A percentile compares a stretch with the other conserved stretches of the same genome.
phyloP scores from a whole-genome alignment of 768 basidiomycete species.

The Mycena latifolia region DNA sequence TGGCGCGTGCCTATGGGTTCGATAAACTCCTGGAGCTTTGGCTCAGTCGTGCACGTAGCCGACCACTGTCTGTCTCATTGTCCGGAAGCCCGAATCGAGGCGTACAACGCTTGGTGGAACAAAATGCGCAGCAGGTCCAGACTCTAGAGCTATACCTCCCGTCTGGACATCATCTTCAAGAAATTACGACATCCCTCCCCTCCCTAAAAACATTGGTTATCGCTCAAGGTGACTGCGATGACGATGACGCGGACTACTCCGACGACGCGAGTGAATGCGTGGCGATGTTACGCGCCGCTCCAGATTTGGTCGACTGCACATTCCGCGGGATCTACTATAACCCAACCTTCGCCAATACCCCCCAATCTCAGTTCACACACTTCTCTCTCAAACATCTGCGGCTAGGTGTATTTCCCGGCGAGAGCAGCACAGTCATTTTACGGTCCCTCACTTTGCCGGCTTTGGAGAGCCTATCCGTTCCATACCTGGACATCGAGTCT shows the following conservation, averaged over 20 bases:
- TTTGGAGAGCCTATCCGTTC: conserved; percentile 4
- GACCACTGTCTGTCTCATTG: background rate
- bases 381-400: background rate
- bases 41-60: background rate
- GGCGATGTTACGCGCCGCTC: background rate
- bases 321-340: background rate
- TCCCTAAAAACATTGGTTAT: conserved; percentile 5
- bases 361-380: background rate
- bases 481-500: background rate
- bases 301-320: background rate
- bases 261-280: background rate
- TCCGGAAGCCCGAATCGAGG: too few species aligned
- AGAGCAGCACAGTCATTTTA: background rate
- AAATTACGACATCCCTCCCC: background rate
- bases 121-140: background rate
- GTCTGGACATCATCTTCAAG: background rate
- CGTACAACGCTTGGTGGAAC: too few species aligned
- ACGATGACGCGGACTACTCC: background rate
- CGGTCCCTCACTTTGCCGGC: background rate
- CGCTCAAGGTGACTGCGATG: background rate
- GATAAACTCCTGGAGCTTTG: background rate
- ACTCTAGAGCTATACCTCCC: background rate
- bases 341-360: background rate
- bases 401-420: background rate
- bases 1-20: background rate